Evolutionary conservation across 1,284 basidiomycete species (phyloP).

Genomic region (Clitocybe nebularis): DNA sequence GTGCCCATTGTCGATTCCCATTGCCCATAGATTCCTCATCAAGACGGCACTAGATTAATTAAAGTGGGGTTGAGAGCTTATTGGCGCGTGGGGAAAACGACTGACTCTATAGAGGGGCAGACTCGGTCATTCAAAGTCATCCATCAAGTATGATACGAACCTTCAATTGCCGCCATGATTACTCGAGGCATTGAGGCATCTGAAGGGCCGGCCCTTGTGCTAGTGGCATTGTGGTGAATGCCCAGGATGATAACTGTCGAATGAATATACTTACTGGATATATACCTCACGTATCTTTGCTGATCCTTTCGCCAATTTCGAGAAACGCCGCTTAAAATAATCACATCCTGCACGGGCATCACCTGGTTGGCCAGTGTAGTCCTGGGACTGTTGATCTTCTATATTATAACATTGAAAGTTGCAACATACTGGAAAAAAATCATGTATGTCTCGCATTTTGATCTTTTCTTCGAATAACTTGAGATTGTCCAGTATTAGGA

Average conservation of each 20-base stretch:
- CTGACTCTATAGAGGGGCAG: too few species aligned
- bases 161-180: slow-evolving; percentile 93
- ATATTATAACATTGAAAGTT: too few species aligned
- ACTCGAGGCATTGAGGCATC: slow-evolving; percentile 90
- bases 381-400: too few species aligned
- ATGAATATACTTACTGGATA: slow-evolving; percentile 63
- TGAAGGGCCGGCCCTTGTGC: slow-evolving; percentile 84
- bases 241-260: not conserved
- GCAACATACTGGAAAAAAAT: slow-evolving; percentile 74
- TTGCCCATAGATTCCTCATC: too few species aligned
- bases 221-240: slow-evolving; percentile 1
- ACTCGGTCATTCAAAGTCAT: too few species aligned
- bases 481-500: slow-evolving; percentile 89
- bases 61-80: too few species aligned
- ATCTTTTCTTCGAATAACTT: slow-evolving; percentile 89
- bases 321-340: slow-evolving; percentile 89
- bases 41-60: too few species aligned
- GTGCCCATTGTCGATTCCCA: too few species aligned
- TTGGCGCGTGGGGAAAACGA: too few species aligned
- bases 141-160: too few species aligned
- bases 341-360: slow-evolving; percentile 77
- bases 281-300: slow-evolving; percentile 90
- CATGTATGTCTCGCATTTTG: slow-evolving; percentile 74
- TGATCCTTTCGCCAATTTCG: slow-evolving; percentile 76
- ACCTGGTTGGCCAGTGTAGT: slow-evolving; percentile 69